Evolutionary conservation across 768 basidiomycete genomes (phyloP), one percentile per base, ranked within the genome.

Genomic region (Rubroboletus pulcherrimus): DNA sequence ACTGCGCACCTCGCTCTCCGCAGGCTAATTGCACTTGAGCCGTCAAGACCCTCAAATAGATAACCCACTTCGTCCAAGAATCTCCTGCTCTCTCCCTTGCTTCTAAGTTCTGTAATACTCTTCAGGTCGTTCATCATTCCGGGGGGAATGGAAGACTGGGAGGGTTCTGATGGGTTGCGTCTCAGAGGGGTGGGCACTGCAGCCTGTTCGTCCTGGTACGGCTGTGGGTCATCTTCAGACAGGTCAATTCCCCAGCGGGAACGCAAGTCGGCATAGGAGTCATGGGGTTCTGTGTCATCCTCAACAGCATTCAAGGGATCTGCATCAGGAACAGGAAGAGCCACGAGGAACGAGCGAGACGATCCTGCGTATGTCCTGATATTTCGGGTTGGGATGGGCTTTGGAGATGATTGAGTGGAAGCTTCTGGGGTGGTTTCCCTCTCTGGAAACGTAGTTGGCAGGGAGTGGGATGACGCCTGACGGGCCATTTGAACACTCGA

Each of bases 51-150:
- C 68, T 93, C 91, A 57, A 92, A 87, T 5, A 93, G 71, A 71
- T 92, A 93, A 0, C 91, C 91, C 3, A 91, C 81, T 63, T 92
- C 91, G 57, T 93, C 91, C 41, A 91, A 69, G 65, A 93, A 93
- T 15, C 89, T 75, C 58, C 91, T 77, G 51, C 78, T 85, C 71
- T 93, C 89, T 12, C 91, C 91, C 67, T 89, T 89, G 64, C 81
- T 87, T 53, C 90, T 74, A 38, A 93, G 75, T 59, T 93, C 91
- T 0, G 88, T 87, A 42, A 92, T 89, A 56, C 87, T 90, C 71
- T 87, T 87, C 47, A 89, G 64, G 34, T 87, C 85, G 59, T 89
- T 88, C 76, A 83, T 83, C 81, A 86, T 81, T 12, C 81, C 82
- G 14, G 71, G 66, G 1, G 84, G 74, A n/a, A 84, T 70, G 64